Evolutionary conservation across 2,329 filamentous ascomycete genomes (phyloP).

Genomic region (Rasamsonia emersonii): DNA sequence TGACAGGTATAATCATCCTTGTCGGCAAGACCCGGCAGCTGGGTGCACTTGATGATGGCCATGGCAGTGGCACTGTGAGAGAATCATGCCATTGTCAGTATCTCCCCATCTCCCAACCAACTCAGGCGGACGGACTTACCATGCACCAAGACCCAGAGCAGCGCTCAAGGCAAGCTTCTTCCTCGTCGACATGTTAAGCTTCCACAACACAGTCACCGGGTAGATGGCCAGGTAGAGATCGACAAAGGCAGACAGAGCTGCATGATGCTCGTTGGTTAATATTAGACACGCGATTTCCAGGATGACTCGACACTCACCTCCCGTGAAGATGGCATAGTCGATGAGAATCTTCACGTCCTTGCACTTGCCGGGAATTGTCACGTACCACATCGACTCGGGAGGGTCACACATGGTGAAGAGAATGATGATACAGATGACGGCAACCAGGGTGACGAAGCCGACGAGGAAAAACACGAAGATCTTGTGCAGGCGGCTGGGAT

Average conservation of each 20-base stretch:
- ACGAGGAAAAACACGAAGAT: slow-evolving; percentile 16
- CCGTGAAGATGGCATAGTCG: slow-evolving; percentile 29
- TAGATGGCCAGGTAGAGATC: slow-evolving; percentile 22
- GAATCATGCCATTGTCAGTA: neutral
- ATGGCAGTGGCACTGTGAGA: slow-evolving; percentile 18
- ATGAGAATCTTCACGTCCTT: slow-evolving; percentile 27
- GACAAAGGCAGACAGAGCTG: slow-evolving; percentile 19
- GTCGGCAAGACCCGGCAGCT: slow-evolving; percentile 18
- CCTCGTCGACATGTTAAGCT: slow-evolving; percentile 17
- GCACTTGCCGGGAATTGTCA: slow-evolving; percentile 19
- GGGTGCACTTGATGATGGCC: slow-evolving; percentile 23
- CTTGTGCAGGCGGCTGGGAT: slow-evolving; percentile 9
- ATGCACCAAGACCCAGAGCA: slow-evolving; percentile 17
- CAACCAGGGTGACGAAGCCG: slow-evolving; percentile 18
- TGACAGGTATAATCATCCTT: slow-evolving; percentile 23
- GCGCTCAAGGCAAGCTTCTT: slow-evolving; percentile 18
- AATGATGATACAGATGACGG: slow-evolving; percentile 27
- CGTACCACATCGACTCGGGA: slow-evolving; percentile 28
- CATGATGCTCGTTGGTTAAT: slow-evolving; percentile 1
- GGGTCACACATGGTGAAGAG: slow-evolving; percentile 35
- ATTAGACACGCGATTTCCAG: neutral
- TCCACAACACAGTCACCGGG: slow-evolving; percentile 17
- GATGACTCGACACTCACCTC: slow-evolving; percentile 19
- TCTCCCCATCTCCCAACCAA: neutral
- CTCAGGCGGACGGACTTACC: slow-evolving; percentile 11